Conservation (phyloP, 805 yeast species). For the Lachancea meyersii region DNA sequence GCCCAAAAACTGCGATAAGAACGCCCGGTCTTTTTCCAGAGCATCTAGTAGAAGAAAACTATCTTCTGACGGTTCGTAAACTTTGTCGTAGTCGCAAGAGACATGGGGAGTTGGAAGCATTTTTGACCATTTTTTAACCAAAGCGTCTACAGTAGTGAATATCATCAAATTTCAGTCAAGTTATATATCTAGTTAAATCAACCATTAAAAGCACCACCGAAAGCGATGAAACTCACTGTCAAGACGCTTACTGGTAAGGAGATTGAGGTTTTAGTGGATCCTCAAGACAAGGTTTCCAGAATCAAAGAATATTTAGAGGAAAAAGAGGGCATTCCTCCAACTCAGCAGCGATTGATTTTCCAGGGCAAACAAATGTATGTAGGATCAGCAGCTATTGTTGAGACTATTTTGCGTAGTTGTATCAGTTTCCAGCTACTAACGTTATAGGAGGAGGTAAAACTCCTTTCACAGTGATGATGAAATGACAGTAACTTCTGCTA, state of each 20-base stretch:
- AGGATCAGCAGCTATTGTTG: no score
- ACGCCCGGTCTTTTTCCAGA: slow-evolving; percentile 53
- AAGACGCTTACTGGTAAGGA: slow-evolving; percentile 34
- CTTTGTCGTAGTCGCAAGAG: slow-evolving; percentile 56
- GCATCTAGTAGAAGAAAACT: slow-evolving; percentile 77
- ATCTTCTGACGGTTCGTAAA: slow-evolving; percentile 95
- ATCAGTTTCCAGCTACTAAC: neutral
- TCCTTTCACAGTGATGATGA: slow-evolving; percentile 51
- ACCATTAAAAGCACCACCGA: neutral
- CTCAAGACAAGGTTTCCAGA: slow-evolving; percentile 44
- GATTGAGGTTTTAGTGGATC: slow-evolving; percentile 31
- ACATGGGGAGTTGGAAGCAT: slow-evolving; percentile 82
- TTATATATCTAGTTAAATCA: neutral
- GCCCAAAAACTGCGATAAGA: slow-evolving; percentile 30
- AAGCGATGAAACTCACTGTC: slow-evolving; percentile 22
- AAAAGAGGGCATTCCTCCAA: slow-evolving; percentile 94
- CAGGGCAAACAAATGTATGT: slow-evolving; percentile 85
- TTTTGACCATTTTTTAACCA: neutral
- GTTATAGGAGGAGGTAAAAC: neutral
- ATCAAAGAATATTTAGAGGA: slow-evolving; percentile 92
- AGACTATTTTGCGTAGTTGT: no score
- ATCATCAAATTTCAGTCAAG: neutral
- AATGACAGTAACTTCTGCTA: slow-evolving; percentile 60
- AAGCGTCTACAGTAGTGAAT: neutral
- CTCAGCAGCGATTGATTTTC: slow-evolving; percentile 85